Conservation (phyloP, 108 stramenopile species). For the Pseudonitzschia multiseries region DNA sequence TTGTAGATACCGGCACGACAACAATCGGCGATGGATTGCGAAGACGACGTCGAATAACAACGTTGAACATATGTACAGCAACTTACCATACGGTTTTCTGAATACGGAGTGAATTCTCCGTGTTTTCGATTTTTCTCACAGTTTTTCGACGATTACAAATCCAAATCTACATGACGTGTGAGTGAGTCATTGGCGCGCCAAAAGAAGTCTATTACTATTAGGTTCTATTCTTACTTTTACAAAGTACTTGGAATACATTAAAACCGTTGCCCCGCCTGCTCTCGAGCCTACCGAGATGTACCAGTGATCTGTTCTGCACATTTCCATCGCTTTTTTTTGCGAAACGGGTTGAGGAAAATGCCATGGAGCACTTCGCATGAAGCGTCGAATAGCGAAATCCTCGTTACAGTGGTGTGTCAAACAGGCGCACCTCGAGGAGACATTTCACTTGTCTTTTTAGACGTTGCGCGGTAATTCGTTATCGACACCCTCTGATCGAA, state of each 20-base stretch:
- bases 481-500: no score
- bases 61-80: no score
- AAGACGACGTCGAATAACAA: no score
- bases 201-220: background rate
- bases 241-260: background rate
- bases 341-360: background rate
- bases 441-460: no score
- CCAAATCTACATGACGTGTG: background rate
- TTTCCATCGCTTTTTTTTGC: background rate
- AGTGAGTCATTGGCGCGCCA: background rate
- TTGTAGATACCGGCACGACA: no score
- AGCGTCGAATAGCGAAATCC: background rate
- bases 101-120: no score
- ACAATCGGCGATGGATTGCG: no score
- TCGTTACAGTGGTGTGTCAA: no score
- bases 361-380: background rate
- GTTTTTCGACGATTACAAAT: background rate
- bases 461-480: background rate
- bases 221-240: background rate
- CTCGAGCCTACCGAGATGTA: constrained; percentile 1
- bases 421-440: background rate
- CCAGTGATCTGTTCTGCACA: background rate
- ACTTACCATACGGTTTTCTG: no score
- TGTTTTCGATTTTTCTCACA: no score
- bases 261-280: background rate